These are phyloP conservation scores for Uronychia setigera DNA, from an alignment of 73 alveolate species.

Conservation along the genomic window DNA sequence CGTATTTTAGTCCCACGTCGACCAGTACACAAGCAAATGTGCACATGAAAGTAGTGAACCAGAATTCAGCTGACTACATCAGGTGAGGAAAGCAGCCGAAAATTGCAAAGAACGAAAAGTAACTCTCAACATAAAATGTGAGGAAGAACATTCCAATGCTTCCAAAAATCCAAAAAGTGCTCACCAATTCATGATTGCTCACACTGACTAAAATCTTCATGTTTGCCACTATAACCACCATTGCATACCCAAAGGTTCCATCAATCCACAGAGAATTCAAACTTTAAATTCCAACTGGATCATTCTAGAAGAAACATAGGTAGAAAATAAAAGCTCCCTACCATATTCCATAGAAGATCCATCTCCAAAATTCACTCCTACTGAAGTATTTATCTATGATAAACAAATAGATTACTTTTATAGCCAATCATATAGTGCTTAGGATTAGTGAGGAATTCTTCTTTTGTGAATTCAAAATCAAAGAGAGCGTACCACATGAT, in stretches of 20 bases:
- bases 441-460: constrained; percentile 56
- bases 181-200: constrained; percentile 61
- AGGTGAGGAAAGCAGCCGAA: constrained; percentile 13
- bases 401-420: constrained; percentile 37
- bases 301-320: neutral
- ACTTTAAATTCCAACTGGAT: neutral
- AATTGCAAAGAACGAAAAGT: constrained; percentile 9
- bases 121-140: constrained; percentile 15
- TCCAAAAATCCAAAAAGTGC: constrained; percentile 12
- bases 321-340: neutral
- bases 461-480: constrained; percentile 75
- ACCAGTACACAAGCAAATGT: constrained; percentile 30
- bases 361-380: constrained; percentile 47
- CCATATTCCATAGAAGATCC: constrained; percentile 64
- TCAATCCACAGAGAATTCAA: constrained; percentile 55
- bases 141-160: constrained; percentile 45
- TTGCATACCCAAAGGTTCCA: constrained; percentile 70
- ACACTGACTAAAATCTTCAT: constrained; percentile 71
- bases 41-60: constrained; percentile 10
- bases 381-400: constrained; percentile 26
- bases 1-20: constrained; percentile 24
- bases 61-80: constrained; percentile 21
- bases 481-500: constrained; percentile 83
- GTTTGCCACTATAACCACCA: constrained; percentile 71
- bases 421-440: constrained; percentile 45